Conservation (phyloP, 441 rosid species). For the Euphorbia schlechtendalii region DNA sequence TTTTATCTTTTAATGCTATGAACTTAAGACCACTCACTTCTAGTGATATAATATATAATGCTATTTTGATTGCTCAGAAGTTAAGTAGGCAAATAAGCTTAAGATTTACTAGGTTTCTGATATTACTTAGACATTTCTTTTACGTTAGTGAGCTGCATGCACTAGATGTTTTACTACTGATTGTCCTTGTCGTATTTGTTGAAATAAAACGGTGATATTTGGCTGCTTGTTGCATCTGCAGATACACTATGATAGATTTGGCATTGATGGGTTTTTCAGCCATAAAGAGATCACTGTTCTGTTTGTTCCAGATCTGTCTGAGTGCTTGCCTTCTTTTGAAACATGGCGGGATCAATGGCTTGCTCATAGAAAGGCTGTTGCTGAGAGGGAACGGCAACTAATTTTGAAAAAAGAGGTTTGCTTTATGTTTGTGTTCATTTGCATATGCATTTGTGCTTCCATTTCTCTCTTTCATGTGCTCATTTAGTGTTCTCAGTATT, state of each 20-base stretch:
- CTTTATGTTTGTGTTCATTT: too few species aligned
- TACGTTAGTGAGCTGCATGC: too few species aligned
- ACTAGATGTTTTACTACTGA: too few species aligned
- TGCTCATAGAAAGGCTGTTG: constrained; percentile 63
- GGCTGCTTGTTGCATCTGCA: constrained; percentile 28
- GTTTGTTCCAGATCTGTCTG: constrained; percentile 90
- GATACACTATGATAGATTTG: constrained; percentile 96
- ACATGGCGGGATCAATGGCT: constrained; percentile 79
- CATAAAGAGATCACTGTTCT: constrained; percentile 86
- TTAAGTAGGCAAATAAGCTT: too few species aligned
- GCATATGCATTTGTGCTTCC: neutral
- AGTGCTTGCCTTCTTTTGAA: constrained; percentile 81
- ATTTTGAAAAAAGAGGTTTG: constrained; percentile 54
- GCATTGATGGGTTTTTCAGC: constrained; percentile 76
- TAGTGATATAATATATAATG: too few species aligned
- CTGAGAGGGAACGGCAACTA: constrained; percentile 58
- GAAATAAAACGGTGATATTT: constrained; percentile 8
- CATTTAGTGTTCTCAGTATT: neutral
- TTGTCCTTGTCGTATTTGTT: constrained; percentile 3
- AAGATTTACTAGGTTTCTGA: too few species aligned
- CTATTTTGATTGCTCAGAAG: too few species aligned
- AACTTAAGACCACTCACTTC: too few species aligned
- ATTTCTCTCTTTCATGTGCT: neutral
- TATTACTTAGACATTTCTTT: too few species aligned
- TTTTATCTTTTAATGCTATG: too few species aligned